Conservation (phyloP, 2,329 filamentous ascomycete species). For the Penicillium sp. region DNA sequence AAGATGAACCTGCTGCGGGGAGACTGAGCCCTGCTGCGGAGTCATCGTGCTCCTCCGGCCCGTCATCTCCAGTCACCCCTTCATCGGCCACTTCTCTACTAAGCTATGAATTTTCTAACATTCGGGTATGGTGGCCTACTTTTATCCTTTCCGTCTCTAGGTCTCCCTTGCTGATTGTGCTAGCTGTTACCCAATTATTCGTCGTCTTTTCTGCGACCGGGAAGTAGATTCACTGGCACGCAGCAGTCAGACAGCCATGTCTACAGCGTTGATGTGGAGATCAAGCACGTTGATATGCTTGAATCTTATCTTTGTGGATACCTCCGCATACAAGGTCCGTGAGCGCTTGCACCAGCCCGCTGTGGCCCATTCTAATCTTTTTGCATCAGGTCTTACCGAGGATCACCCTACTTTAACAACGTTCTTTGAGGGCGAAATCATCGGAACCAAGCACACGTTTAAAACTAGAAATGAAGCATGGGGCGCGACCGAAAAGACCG, state of each 20-base stretch:
- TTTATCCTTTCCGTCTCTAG: not conserved
- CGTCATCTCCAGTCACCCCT: constrained; percentile 26
- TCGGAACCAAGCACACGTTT: constrained; percentile 90
- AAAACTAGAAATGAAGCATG: constrained; percentile 78
- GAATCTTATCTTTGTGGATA: constrained; percentile 94
- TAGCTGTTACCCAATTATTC: constrained; percentile 69
- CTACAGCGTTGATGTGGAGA: constrained; percentile 92
- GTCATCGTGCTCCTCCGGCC: constrained; percentile 23
- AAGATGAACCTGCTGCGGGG: too few relatives aligned
- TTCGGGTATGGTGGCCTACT: constrained; percentile 46
- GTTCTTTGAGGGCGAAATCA: constrained; percentile 97
- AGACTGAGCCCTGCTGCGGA: constrained; percentile 27
- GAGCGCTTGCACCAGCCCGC: too few relatives aligned
- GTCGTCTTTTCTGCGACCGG: constrained; percentile 74
- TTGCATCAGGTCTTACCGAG: constrained; percentile 68
- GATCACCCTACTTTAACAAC: constrained; percentile 96
- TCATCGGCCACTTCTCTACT: constrained; percentile 43
- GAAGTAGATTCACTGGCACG: constrained; percentile 79
- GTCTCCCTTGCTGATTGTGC: constrained; percentile 12
- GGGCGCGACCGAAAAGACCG: constrained; percentile 85
- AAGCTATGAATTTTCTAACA: constrained; percentile 49
- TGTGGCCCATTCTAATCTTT: too few relatives aligned
- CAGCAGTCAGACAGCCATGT: constrained; percentile 87
- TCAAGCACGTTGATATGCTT: constrained; percentile 89
- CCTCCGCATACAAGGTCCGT: constrained; percentile 78